Evolutionary conservation across 2,329 filamentous ascomycete genomes (phyloP).

Genomic region (Aotearoamyces nothofagi): DNA sequence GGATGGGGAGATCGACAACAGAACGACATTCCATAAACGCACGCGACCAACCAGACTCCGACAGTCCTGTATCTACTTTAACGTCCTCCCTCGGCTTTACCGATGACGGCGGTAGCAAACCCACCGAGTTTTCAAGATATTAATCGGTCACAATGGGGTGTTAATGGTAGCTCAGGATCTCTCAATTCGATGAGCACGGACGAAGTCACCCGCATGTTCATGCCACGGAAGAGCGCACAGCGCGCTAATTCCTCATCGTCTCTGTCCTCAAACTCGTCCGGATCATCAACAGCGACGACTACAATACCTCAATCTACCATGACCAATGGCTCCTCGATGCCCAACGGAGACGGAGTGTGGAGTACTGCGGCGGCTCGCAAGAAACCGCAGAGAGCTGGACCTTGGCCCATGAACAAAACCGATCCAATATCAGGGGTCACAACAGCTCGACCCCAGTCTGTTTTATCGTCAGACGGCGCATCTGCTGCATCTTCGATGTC

Average conservation of each 20-base stretch:
- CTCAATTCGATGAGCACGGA: constrained; percentile 64
- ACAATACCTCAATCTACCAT: constrained; percentile 36
- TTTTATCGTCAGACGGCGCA: constrained; percentile 40
- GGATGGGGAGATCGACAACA: too few species aligned
- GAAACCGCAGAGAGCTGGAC: constrained; percentile 30
- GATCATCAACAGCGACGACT: constrained; percentile 41
- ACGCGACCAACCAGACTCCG: too few species aligned
- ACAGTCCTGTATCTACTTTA: too few species aligned
- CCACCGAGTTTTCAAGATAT: constrained; percentile 47
- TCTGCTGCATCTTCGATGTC: constrained; percentile 47
- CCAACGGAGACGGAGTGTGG: constrained; percentile 13
- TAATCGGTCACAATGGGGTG: constrained; percentile 50
- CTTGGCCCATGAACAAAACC: constrained; percentile 51
- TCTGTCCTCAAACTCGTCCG: constrained; percentile 49
- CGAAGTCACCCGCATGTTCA: constrained; percentile 76
- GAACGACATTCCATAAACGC: too few species aligned
- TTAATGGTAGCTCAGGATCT: constrained; percentile 42
- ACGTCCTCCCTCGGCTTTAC: too few species aligned
- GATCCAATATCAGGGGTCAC: constrained; percentile 49
- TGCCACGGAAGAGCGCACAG: constrained; percentile 75
- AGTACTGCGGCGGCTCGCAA: constrained; percentile 27
- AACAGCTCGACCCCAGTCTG: constrained; percentile 43
- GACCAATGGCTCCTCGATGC: constrained; percentile 37
- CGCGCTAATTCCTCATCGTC: constrained; percentile 87
- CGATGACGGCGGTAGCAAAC: constrained; percentile 54